Percentiles rank a stretch among this genome's conserved stretches.
Evolutionary conservation across 23 red algal genomes (phyloP).

Genomic region (Chondrus crispus): DNA sequence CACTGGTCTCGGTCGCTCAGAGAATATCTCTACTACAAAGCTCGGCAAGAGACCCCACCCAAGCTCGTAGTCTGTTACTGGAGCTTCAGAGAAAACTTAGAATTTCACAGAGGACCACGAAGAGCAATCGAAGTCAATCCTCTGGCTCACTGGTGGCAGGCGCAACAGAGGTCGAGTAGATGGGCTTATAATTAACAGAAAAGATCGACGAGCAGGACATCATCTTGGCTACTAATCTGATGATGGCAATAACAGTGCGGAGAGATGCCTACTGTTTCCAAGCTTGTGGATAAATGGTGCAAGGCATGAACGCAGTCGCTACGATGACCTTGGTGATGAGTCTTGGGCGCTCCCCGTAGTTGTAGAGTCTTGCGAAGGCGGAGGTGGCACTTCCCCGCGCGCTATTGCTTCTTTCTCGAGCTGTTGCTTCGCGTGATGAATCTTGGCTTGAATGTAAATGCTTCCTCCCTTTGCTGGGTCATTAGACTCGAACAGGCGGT

Average conservation of each 20-base stretch:
- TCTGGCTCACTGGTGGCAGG: too few species aligned
- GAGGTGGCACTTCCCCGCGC: constrained; percentile 31
- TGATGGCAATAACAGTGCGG: too few species aligned
- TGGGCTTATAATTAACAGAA: too few species aligned
- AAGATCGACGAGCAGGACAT: too few species aligned
- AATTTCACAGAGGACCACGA: neutral
- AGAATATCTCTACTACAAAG: neutral
- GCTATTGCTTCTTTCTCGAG: constrained; percentile 62
- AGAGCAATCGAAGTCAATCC: too few species aligned
- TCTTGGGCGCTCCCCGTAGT: neutral
- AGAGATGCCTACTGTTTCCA: too few species aligned
- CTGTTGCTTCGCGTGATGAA: constrained; percentile 66
- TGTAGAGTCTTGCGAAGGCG: neutral
- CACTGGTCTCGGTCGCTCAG: neutral
- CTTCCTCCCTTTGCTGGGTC: constrained; percentile 85
- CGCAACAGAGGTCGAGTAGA: too few species aligned
- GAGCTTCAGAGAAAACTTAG: neutral
- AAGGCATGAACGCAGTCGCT: too few species aligned
- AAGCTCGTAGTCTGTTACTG: neutral
- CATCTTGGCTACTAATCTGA: too few species aligned
- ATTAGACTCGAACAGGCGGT: constrained; percentile 75
- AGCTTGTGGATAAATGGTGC: too few species aligned
- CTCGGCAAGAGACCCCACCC: neutral
- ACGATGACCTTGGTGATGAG: too few species aligned
- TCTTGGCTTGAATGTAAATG: constrained; percentile 93